A percentile compares a stretch with the other conserved stretches of the same genome.
Conservation (phyloP, 108 stramenopile genomes). For the Nannochloropsis granulata region DNA sequence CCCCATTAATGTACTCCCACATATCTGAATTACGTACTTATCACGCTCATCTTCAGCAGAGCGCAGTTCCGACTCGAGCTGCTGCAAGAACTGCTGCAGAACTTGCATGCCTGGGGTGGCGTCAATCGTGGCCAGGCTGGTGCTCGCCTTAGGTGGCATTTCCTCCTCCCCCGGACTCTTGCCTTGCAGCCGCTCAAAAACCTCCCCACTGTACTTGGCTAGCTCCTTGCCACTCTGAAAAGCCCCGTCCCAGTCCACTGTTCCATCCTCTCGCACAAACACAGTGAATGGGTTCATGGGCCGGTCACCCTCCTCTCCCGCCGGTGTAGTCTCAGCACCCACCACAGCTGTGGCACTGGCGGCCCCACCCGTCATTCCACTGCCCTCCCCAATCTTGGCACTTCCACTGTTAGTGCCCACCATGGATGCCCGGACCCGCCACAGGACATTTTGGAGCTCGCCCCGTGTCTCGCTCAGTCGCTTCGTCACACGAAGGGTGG, state of each 20-base stretch:
- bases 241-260: slow-evolving; percentile 93
- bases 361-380: background rate
- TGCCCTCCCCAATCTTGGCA: background rate
- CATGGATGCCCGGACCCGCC: background rate
- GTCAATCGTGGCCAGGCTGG: background rate
- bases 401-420: background rate
- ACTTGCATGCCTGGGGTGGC: background rate
- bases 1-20: background rate
- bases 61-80: slow-evolving; percentile 6
- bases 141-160: background rate
- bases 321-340: background rate
- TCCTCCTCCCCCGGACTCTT: slow-evolving; percentile 51
- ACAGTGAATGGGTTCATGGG: background rate
- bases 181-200: slow-evolving; percentile 90
- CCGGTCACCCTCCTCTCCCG: background rate
- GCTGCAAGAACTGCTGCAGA: background rate
- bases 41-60: background rate
- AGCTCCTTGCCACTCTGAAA: slow-evolving; percentile 71
- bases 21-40: background rate
- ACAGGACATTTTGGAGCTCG: slow-evolving; percentile 1
- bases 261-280: slow-evolving; percentile 80
- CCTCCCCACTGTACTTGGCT: slow-evolving; percentile 65
- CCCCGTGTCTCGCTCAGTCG: background rate
- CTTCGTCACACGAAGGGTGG: background rate
- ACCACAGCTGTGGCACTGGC: background rate